These are phyloP conservation scores for Corchorus capsularis DNA, from an alignment of 345 rosid species.

Conservation along the genomic window DNA sequence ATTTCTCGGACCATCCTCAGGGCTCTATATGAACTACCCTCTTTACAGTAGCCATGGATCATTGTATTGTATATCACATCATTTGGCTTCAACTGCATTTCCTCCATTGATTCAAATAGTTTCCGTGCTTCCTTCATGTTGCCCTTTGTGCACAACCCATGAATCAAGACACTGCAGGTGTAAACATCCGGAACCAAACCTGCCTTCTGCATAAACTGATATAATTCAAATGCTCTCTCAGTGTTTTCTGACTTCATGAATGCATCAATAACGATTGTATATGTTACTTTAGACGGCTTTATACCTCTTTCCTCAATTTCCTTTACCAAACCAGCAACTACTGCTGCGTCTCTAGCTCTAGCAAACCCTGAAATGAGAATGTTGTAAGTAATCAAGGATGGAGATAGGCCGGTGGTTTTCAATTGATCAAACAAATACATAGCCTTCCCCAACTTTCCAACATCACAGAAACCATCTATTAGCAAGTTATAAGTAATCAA, in stretches of 20 bases:
- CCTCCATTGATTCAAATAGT: conserved; percentile 52
- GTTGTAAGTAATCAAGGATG: conserved; percentile 67
- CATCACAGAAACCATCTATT: conserved; percentile 59
- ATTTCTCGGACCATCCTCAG: conserved; percentile 63
- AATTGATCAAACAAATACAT: conserved; percentile 47
- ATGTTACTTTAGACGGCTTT: conserved; percentile 66
- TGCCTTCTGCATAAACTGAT: conserved; percentile 50
- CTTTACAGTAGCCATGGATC: conserved; percentile 76
- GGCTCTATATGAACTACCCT: conserved; percentile 67
- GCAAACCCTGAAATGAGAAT: conserved; percentile 54
- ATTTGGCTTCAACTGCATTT: conserved; percentile 51
- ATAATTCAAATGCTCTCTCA: conserved; percentile 62
- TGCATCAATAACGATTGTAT: conserved; percentile 60
- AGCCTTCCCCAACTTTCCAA: conserved; percentile 48
- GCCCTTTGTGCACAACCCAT: conserved; percentile 71
- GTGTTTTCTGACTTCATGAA: conserved; percentile 44
- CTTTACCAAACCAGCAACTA: conserved; percentile 51
- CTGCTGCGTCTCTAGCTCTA: conserved; percentile 42
- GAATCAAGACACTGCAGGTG: conserved; percentile 58
- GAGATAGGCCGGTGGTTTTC: conserved; percentile 57
- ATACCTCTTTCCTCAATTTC: conserved; percentile 87
- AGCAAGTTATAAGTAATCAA: conserved; percentile 66
- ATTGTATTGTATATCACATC: conserved; percentile 68
- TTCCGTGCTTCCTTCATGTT: conserved; percentile 70
- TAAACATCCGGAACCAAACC: conserved; percentile 70